Evolutionary conservation across 257 asterid species (phyloP), one percentile per base, ranked within the genome.

Genomic region (Plantago elongata): DNA sequence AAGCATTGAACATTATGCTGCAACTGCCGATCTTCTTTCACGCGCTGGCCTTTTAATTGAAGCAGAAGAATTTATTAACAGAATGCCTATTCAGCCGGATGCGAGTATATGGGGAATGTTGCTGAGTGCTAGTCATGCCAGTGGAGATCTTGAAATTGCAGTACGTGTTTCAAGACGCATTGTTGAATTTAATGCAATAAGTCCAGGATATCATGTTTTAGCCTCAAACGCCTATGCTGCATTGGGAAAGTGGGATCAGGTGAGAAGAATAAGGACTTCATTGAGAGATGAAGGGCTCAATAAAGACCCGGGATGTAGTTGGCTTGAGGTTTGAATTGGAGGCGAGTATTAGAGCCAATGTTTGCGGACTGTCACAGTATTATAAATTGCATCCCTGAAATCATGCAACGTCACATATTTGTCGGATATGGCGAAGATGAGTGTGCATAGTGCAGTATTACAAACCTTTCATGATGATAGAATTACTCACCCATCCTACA

Each of bases 21-120:
- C 95, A 63, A 74, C 83, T 67, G 93, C 85, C 61, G 96, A 90
- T 77, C 96, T 90, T 57, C 72, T 85, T 6, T 80, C 97, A 17
- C 83, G 96, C 42, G 83, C 94, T 45, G 96, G 94, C 52, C 79
- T 65, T 57, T 64, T 83, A 67, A 46, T 64, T 56, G 94, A 87
- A 79, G 96, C 95, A 64, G 96, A 90, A 75, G 74, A 83, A 44
- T 82, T 87, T 52, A 82, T 90, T 43, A 44, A 71, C 51, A 81
- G 88, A 11, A 87, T 90, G 96, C 96, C 96, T 3, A 14, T 80
- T 62, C 72, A 80, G 69, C 84, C 96, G 4, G 96, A 85, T 73
- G 93, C 84, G 56, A 83, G 84, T 71, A 81, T 87, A 67, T 90
- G 97, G 96, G 95, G 96, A 62, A 68, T 76, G 52, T 73, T 90